These are phyloP conservation scores for Citrullus amarus DNA, from an alignment of 306 rosid genomes.

Conservation along the genomic window DNA sequence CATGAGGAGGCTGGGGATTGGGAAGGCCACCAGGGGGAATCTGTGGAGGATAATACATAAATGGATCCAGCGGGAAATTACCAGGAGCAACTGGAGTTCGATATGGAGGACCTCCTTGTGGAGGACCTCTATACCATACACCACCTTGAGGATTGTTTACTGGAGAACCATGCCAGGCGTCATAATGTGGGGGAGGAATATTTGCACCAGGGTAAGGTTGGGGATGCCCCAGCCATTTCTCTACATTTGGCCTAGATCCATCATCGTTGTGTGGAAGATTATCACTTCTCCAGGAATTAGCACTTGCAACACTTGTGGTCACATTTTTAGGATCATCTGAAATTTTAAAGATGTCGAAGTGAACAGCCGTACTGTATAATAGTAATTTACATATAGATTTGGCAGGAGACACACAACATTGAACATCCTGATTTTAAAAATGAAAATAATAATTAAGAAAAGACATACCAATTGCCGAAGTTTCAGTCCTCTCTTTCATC, in stretches of 20 bases:
- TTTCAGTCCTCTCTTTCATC: slow-evolving; percentile 33
- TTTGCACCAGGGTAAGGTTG: slow-evolving; percentile 57
- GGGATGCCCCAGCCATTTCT: slow-evolving; percentile 76
- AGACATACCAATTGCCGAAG: slow-evolving; percentile 42
- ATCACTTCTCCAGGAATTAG: slow-evolving; percentile 57
- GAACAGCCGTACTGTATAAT: neutral
- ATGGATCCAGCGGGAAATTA: slow-evolving; percentile 80
- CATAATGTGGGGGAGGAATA: slow-evolving; percentile 61
- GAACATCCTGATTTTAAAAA: neutral
- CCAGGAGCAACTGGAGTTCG: slow-evolving; percentile 62
- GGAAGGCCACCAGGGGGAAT: slow-evolving; percentile 56
- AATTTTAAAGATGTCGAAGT: slow-evolving; percentile 9
- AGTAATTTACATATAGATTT: neutral
- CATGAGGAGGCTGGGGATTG: slow-evolving; percentile 59
- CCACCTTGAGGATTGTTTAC: slow-evolving; percentile 71
- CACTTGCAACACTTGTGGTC: slow-evolving; percentile 27
- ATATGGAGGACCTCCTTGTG: slow-evolving; percentile 64
- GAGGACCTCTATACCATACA: slow-evolving; percentile 84
- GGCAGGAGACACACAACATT: neutral
- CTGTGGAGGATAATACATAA: slow-evolving; percentile 67
- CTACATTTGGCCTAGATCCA: slow-evolving; percentile 41
- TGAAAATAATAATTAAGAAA: neutral
- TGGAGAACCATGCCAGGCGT: slow-evolving; percentile 71
- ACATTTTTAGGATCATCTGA: slow-evolving; percentile 45
- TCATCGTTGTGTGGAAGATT: slow-evolving; percentile 41